These are phyloP conservation scores for Gentiana straminea DNA, from an alignment of 257 asterid species.

Conservation along the genomic window DNA sequence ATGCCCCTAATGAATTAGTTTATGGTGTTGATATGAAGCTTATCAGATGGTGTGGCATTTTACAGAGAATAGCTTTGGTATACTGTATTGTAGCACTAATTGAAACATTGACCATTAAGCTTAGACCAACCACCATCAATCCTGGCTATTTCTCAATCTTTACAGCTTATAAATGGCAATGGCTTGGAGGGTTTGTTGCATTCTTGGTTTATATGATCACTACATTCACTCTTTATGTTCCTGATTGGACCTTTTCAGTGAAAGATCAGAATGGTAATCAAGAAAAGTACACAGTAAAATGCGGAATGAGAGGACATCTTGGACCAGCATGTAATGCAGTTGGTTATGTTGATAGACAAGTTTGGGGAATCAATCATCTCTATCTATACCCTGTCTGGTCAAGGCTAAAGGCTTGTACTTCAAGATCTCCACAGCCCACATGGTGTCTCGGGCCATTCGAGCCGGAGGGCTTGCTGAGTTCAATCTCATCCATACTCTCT, in stretches of 20 bases:
- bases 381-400: constrained; percentile 66
- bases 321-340: constrained; percentile 95
- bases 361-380: constrained; percentile 85
- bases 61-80: constrained; percentile 92
- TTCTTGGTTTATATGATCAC: constrained; percentile 59
- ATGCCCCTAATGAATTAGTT: constrained; percentile 51
- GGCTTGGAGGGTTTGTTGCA: constrained; percentile 56
- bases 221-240: constrained; percentile 51
- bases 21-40: constrained; percentile 75
- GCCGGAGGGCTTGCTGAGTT: constrained; percentile 77
- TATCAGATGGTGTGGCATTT: constrained; percentile 80
- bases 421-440: constrained; percentile 63
- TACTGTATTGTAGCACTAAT: constrained; percentile 66
- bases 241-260: constrained; percentile 64
- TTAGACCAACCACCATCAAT: constrained; percentile 41
- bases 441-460: constrained; percentile 89
- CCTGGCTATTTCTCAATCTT: constrained; percentile 53
- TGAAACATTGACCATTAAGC: constrained; percentile 59
- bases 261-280: constrained; percentile 12
- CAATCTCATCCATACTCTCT: constrained; percentile 70
- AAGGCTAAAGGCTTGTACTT: constrained; percentile 68
- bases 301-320: constrained; percentile 90
- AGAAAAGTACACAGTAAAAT: constrained; percentile 49
- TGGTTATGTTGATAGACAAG: constrained; percentile 80
- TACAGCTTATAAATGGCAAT: constrained; percentile 79